Conservation (phyloP, 2,329 filamentous ascomycete genomes). For the Helotiales sp. region DNA sequence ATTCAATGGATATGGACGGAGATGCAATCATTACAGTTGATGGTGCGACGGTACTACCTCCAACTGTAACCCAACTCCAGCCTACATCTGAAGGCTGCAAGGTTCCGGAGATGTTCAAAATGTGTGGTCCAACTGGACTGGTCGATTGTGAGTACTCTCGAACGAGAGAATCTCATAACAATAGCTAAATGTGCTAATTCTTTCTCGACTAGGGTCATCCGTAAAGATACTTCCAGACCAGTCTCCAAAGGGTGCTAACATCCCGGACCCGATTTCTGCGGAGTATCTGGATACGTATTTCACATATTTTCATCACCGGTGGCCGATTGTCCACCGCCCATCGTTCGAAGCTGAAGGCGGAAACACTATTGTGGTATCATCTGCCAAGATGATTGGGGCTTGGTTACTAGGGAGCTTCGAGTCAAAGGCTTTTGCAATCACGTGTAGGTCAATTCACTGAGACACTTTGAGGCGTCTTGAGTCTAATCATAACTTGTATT, state of each 20-base stretch:
- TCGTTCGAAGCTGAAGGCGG: slow-evolving; percentile 43
- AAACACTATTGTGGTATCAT: slow-evolving; percentile 38
- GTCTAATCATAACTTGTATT: too few species aligned
- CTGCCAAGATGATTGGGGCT: slow-evolving; percentile 48
- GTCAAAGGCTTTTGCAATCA: slow-evolving; percentile 39
- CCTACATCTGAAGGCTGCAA: background rate
- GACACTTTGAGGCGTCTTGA: too few species aligned
- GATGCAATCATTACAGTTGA: background rate
- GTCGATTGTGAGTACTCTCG: background rate
- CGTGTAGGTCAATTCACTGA: slow-evolving; percentile 31
- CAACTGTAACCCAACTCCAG: background rate
- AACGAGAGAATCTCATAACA: too few species aligned
- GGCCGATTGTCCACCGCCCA: slow-evolving; percentile 49
- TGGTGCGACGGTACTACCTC: background rate
- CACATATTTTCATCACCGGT: slow-evolving; percentile 48
- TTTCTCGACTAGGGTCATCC: background rate
- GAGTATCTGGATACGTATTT: slow-evolving; percentile 45
- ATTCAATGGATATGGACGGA: background rate
- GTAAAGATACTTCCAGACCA: slow-evolving; percentile 1
- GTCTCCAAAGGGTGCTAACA: background rate
- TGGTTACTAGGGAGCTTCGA: slow-evolving; percentile 45
- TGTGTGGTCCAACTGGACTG: background rate
- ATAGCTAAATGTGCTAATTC: too few species aligned
- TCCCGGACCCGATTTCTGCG: slow-evolving; percentile 24
- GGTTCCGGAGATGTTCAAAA: background rate